Conservation (phyloP, 176 grass and related monocot genomes). For the Paspalum notatum region DNA sequence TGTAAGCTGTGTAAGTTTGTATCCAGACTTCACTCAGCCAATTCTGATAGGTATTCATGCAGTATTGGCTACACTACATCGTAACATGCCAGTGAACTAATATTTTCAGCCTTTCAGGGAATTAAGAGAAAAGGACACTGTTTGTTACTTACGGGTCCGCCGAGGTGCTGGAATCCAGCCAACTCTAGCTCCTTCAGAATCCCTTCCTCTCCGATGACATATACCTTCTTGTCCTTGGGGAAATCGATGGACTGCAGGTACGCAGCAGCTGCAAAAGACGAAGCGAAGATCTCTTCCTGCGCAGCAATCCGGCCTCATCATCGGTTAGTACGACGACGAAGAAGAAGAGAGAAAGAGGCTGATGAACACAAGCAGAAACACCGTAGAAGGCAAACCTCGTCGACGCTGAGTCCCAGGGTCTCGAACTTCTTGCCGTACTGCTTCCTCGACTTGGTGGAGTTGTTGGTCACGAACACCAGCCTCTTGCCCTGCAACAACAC, state of each 20-base stretch:
- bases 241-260: constrained; percentile 96
- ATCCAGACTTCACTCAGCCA: not conserved
- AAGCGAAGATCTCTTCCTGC: constrained; percentile 99
- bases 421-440: constrained; percentile 98
- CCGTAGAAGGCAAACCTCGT: constrained; percentile 50
- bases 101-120: not conserved
- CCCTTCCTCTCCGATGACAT: constrained; percentile 97
- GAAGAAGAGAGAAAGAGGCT: not conserved
- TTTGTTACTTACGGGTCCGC: constrained; percentile 70
- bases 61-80: not conserved
- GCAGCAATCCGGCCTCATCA: not conserved
- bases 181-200: constrained; percentile 90
- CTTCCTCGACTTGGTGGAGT: constrained; percentile 95
- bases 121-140: not conserved
- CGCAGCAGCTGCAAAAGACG: constrained; percentile 89
- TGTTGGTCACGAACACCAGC: constrained; percentile 97
- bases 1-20: constrained; percentile 17
- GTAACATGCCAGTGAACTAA: not conserved
- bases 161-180: constrained; percentile 86
- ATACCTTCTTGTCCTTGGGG: constrained; percentile 95
- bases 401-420: constrained; percentile 69
- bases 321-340: not conserved
- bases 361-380: not conserved
- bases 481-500: constrained; percentile 70
- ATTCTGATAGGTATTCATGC: not conserved